Base-by-base conservation (phyloP, 805 yeast species). In the Huiozyma sinensis region DNA sequence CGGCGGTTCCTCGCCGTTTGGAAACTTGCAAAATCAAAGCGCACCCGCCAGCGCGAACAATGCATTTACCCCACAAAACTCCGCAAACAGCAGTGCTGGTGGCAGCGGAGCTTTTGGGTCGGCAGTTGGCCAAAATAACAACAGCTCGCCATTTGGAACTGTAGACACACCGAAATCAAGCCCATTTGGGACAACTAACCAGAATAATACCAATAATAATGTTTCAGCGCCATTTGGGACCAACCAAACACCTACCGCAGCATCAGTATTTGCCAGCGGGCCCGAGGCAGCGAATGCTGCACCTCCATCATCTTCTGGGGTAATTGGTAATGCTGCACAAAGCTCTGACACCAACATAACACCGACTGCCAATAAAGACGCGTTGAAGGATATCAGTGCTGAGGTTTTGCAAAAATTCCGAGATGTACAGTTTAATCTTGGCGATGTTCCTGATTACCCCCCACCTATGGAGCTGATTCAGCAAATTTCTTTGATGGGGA, bases 381-480 rank as follows among this genome's bases (percentile, higher is more conserved):
- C 63, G 0, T 52, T 61, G 5, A 66, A 63, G 0, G 75, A 72
- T 4, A 51, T 79, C 3, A 63, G 73, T 40, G 72, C 70, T 5
- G 63, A 54, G 3, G 67, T 77, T 0, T 40, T 66, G 7, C 66
- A 62, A 6, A 71, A 72, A 24, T 86, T 83, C 57, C 56, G 68
- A 48, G 67, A 74, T 1, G 50, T 55, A 0, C 43, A 47, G 5
- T 83, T 83, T 50, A 55, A 60, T n/a, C 53, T 83, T 31, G 90
- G 89, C 0, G 61, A 63, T 28, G 76, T 83, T 2, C 94, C 94
- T 0, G 90, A 82, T 46, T 53, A 76, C 6, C 78, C 87, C 3
- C 92, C 94, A 6, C 88, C 92, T 1, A 36, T 69, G 7, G 70
- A 67, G 43, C 56, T 73, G 7, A 45, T 51, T 12, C 40, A 42